Conservation (phyloP, 306 rosid species). For the Fragaria ananassa region DNA sequence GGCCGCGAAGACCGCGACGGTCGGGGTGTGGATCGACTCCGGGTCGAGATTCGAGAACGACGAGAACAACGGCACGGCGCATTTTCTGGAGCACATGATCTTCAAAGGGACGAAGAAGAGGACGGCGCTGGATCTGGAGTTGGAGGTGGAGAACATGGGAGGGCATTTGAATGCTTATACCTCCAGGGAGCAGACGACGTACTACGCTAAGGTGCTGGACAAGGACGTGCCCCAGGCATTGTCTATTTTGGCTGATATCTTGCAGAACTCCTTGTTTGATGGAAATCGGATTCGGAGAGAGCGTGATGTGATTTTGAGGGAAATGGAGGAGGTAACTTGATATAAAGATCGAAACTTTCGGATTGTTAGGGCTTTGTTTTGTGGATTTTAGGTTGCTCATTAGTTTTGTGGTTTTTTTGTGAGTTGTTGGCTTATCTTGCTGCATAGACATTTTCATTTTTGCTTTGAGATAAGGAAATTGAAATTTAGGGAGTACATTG, state of each 20-base stretch:
- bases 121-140: conserved; percentile 71
- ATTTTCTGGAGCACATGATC: conserved; percentile 93
- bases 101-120: conserved; percentile 83
- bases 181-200: conserved; percentile 87
- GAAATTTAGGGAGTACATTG: not conserved
- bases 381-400: not conserved
- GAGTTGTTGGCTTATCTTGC: not conserved
- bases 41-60: conserved; percentile 93
- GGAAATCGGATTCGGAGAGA: conserved; percentile 66
- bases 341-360: not conserved
- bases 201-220: conserved; percentile 71
- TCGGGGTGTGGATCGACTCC: conserved; percentile 93
- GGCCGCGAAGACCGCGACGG: conserved; percentile 62
- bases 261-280: conserved; percentile 82
- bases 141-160: conserved; percentile 96
- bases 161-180: conserved; percentile 91
- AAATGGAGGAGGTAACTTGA: conserved; percentile 79
- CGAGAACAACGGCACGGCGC: conserved; percentile 89
- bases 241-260: conserved; percentile 70
- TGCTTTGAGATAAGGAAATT: not conserved
- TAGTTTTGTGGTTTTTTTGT: not conserved
- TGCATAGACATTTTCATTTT: too few species aligned
- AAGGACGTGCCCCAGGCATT: conserved; percentile 69
- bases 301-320: conserved; percentile 84
- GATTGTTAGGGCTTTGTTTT: conserved; percentile 1